Evolutionary conservation across 805 yeast genomes (phyloP).

Genomic region (Saturnispora dispora): DNA sequence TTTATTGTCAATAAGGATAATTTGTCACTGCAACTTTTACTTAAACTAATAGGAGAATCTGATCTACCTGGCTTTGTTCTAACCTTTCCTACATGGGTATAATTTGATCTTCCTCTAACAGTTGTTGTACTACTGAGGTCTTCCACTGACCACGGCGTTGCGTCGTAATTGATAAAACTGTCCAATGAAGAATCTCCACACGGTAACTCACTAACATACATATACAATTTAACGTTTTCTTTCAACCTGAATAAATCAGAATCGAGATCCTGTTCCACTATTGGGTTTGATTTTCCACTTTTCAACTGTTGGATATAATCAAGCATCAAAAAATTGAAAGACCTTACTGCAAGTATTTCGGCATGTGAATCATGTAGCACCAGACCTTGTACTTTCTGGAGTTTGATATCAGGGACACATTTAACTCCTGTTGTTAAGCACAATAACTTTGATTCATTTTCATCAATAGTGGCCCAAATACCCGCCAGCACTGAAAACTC

Average conservation of each 20-base stretch:
- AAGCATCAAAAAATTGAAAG: constrained; percentile 54
- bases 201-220: constrained; percentile 69
- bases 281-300: constrained; percentile 8
- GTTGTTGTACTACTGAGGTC: constrained; percentile 7
- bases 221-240: constrained; percentile 36
- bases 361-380: constrained; percentile 88
- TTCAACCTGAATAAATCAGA: constrained; percentile 27
- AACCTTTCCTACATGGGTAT: constrained; percentile 49
- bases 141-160: constrained; percentile 16
- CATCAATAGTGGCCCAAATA: constrained; percentile 32
- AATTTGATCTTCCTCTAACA: constrained; percentile 58
- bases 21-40: constrained; percentile 89
- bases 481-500: constrained; percentile 89
- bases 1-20: constrained; percentile 52
- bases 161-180: constrained; percentile 20
- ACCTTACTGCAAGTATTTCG: constrained; percentile 65
- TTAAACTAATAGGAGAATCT: constrained; percentile 62
- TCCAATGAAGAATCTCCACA: constrained; percentile 87
- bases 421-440: constrained; percentile 64
- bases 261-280: constrained; percentile 6
- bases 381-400: constrained; percentile 38
- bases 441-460: background rate
- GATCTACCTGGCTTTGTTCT: constrained; percentile 89
- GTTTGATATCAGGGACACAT: constrained; percentile 46
- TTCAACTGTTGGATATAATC: constrained; percentile 32